Evolutionary conservation across 2,329 filamentous ascomycete species (phyloP).

Genomic region (Aphanoascus verrucosus): DNA sequence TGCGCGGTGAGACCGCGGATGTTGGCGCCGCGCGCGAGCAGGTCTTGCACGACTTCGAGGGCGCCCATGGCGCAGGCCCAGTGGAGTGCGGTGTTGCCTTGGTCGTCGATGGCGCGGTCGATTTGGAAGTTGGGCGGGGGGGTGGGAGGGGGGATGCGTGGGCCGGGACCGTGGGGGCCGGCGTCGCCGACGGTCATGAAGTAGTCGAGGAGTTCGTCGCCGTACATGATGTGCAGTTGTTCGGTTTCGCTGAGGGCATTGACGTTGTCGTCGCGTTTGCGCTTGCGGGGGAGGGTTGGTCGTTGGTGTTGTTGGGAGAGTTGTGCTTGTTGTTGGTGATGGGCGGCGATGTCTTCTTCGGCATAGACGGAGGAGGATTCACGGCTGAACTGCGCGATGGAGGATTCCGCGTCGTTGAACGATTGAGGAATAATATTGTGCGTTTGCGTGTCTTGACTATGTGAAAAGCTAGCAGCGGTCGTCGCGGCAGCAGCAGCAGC

Average conservation of each 20-base stretch:
- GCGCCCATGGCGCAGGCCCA: constrained; percentile 99
- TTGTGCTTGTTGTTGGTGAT: no score
- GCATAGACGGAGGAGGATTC: constrained; percentile 75
- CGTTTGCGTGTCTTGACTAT: constrained; percentile 9
- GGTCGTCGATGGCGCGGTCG: constrained; percentile 85
- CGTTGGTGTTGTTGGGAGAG: no score
- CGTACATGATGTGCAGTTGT: constrained; percentile 80
- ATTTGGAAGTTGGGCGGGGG: constrained; percentile 80
- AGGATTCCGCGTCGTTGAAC: constrained; percentile 60
- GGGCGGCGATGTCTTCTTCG: constrained; percentile 71
- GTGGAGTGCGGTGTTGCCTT: constrained; percentile 84
- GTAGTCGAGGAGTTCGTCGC: constrained; percentile 88
- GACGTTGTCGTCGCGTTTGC: constrained; percentile 59
- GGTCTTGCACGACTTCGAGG: constrained; percentile 75
- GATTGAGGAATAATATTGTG: constrained; percentile 20
- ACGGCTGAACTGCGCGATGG: constrained; percentile 70
- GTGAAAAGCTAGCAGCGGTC: neutral
- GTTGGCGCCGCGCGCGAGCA: constrained; percentile 69
- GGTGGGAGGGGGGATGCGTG: constrained; percentile 52
- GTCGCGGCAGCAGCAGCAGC: no score
- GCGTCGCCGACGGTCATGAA: constrained; percentile 75
- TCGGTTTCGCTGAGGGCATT: constrained; percentile 38
- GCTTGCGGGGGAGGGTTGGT: constrained; percentile 51
- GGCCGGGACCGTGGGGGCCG: no score
- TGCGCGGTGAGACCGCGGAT: constrained; percentile 57